Evolutionary conservation across 2,329 filamentous ascomycete genomes (phyloP).

Genomic region (Fusarium sublunatum): DNA sequence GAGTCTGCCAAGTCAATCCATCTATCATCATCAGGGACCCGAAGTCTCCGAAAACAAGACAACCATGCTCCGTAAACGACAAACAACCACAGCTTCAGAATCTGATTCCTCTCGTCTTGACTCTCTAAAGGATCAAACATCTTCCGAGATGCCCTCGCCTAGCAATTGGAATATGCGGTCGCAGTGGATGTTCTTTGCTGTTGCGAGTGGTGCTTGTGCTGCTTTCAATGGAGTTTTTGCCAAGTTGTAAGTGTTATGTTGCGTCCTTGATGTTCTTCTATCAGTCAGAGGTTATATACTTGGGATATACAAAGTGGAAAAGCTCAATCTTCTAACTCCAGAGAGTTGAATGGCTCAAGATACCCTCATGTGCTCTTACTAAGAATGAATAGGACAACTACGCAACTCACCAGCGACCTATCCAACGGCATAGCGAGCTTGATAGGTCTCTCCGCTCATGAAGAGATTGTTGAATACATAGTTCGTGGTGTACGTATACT

Average conservation of each 20-base stretch:
- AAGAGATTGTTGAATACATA: conserved; percentile 59
- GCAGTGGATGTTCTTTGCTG: conserved; percentile 75
- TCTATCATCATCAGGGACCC: conserved; percentile 33
- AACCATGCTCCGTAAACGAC: conserved; percentile 49
- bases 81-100: conserved; percentile 22
- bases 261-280: not conserved
- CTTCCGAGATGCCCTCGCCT: conserved; percentile 20
- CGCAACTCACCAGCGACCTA: conserved; percentile 63
- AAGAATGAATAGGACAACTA: conserved; percentile 61
- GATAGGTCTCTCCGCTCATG: conserved; percentile 56
- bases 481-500: conserved; percentile 60
- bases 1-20: conserved; percentile 29
- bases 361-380: not conserved
- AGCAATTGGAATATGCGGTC: conserved; percentile 49
- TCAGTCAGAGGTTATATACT: too few relatives aligned
- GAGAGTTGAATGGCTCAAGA: too few relatives aligned
- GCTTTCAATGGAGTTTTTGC: conserved; percentile 87
- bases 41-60: conserved; percentile 25
- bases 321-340: too few relatives aligned
- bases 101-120: conserved; percentile 3
- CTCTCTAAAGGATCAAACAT: conserved; percentile 3
- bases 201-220: conserved; percentile 81
- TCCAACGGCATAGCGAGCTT: conserved; percentile 58
- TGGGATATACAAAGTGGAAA: too few relatives aligned
- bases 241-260: conserved; percentile 71